phyloP scores from a whole-genome alignment of 1,284 basidiomycete species.

The Apiotrichum veenhuisii region DNA sequence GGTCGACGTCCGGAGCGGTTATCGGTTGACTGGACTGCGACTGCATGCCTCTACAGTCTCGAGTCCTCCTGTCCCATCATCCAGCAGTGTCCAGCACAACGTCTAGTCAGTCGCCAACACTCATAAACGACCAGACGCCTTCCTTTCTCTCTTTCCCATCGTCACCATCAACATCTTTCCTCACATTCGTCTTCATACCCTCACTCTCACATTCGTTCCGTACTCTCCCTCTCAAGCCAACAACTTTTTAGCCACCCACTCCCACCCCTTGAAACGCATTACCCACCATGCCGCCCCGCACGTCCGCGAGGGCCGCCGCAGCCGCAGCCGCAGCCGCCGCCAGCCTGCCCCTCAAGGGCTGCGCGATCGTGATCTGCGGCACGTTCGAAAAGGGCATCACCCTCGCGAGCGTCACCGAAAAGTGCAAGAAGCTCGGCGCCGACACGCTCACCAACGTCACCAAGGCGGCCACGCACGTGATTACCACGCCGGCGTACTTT shows the following conservation, averaged over 20 bases:
- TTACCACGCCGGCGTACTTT: constrained; percentile 13
- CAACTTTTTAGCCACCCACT: neutral
- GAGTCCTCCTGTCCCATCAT: too few species aligned
- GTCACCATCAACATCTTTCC: neutral
- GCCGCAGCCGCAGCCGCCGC: constrained; percentile 6
- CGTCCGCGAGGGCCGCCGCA: constrained; percentile 4
- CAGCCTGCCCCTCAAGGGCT: constrained; percentile 5
- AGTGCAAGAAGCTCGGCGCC: constrained; percentile 11
- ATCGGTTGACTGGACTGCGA: too few species aligned
- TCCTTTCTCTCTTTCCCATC: neutral
- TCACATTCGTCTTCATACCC: too few species aligned
- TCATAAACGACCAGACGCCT: too few species aligned
- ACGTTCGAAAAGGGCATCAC: constrained; percentile 7
- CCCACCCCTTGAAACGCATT: too few species aligned
- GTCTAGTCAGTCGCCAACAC: too few species aligned
- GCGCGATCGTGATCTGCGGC: constrained; percentile 10
- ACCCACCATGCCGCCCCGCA: constrained; percentile 2
- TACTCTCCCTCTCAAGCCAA: neutral
- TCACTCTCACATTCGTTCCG: too few species aligned
- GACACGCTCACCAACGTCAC: constrained; percentile 8
- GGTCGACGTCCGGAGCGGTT: too few species aligned
- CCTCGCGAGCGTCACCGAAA: neutral
- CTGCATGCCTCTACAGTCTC: too few species aligned
- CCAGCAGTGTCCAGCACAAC: too few species aligned
- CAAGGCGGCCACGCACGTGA: constrained; percentile 16